Percentiles rank a stretch among this genome's conserved stretches.
Conservation (phyloP, 139 green algal species). For the Zygnema circumcarinatum region DNA sequence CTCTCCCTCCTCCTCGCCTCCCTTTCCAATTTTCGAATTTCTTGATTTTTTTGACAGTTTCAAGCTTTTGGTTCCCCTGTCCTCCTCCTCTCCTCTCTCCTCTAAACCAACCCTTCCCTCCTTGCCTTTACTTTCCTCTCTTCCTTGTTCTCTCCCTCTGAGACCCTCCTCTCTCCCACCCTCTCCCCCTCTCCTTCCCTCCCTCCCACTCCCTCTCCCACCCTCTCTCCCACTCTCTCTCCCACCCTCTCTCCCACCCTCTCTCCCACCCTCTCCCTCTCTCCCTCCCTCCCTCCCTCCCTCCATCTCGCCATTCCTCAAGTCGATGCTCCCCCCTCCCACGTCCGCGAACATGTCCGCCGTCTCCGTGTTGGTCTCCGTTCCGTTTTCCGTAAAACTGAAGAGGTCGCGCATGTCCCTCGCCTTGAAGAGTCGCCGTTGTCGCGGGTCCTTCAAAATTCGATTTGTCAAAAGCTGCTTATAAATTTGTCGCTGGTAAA, state of each 20-base stretch:
- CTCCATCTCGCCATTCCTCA: constrained; percentile 10
- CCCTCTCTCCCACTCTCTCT: neutral
- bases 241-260: constrained; percentile 10
- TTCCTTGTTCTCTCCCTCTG: constrained; percentile 19
- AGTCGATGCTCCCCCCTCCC: constrained; percentile 9
- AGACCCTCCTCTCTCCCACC: too few relatives aligned
- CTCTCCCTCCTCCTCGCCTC: neutral
- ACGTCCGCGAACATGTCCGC: constrained; percentile 76
- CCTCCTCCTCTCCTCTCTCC: neutral
- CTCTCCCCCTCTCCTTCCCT: neutral
- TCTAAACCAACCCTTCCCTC: constrained; percentile 7
- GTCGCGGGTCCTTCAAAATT: constrained; percentile 88
- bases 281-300: neutral
- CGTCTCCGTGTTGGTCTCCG: constrained; percentile 71
- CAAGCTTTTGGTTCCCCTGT: neutral
- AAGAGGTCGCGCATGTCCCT: constrained; percentile 93
- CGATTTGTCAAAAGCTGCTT: constrained; percentile 89
- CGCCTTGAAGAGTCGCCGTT: constrained; percentile 91
- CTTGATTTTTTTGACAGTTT: too few relatives aligned
- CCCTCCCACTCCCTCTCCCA: constrained; percentile 7
- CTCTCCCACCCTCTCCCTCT: constrained; percentile 31
- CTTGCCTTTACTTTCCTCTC: neutral
- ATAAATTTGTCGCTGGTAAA: constrained; percentile 86
- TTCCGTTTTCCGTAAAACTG: constrained; percentile 79
- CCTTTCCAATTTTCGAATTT: neutral